phyloP scores from a whole-genome alignment of 257 asterid genomes.

The Solanum commersonii region DNA sequence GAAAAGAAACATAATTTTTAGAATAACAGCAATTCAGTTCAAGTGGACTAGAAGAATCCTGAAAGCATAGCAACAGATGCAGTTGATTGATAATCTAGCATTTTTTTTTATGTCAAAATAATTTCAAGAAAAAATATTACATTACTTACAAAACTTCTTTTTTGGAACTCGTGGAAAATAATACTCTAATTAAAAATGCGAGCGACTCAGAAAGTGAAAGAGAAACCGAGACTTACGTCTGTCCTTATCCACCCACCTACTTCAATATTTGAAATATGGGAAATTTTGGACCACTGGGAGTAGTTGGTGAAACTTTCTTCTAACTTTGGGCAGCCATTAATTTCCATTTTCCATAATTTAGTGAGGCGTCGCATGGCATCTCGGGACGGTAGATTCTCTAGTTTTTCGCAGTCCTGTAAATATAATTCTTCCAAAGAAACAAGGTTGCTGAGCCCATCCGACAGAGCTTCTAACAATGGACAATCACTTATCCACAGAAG shows the following conservation, averaged over 20 bases:
- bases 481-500: fast-evolving
- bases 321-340: not conserved
- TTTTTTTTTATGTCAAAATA: no score
- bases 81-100: no score
- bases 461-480: not conserved
- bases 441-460: not conserved
- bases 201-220: no score
- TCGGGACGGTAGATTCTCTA: not conserved
- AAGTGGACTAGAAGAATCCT: no score
- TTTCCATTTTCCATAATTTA: fast-evolving
- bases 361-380: not conserved
- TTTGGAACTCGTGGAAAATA: no score
- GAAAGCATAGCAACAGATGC: no score
- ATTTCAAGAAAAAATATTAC: no score
- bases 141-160: no score
- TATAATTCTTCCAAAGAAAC: fast-evolving
- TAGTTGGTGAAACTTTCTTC: not conserved
- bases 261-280: not conserved
- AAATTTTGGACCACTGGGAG: not conserved
- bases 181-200: no score
- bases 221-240: not conserved
- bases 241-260: not conserved
- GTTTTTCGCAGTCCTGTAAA: fast-evolving
- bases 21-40: no score
- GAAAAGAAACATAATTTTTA: no score